These are phyloP conservation scores for Linnemannia elongata DNA, from an alignment of 192 early-diverging fungal genomes.

Conservation along the genomic window DNA sequence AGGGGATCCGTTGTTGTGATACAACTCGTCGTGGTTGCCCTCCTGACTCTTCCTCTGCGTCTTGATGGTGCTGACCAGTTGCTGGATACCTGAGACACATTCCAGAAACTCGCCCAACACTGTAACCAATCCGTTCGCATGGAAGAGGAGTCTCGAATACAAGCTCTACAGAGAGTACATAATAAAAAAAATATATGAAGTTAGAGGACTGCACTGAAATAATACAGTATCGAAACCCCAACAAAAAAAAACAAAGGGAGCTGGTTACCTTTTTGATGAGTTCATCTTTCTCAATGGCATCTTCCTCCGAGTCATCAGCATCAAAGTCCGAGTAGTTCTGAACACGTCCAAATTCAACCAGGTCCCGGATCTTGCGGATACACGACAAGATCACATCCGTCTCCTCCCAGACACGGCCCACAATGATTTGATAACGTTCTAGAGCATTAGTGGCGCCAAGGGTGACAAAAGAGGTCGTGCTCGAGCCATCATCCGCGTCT, in stretches of 20 bases:
- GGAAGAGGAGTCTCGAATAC: slow-evolving; percentile 27
- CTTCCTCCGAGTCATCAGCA: slow-evolving; percentile 47
- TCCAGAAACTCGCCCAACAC: slow-evolving; percentile 50
- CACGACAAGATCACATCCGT: slow-evolving; percentile 34
- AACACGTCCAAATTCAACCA: slow-evolving; percentile 44
- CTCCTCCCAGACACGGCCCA: slow-evolving; percentile 43
- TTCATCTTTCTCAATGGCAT: slow-evolving; percentile 32
- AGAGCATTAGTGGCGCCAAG: slow-evolving; percentile 47
- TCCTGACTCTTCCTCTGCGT: slow-evolving; percentile 14
- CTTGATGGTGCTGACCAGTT: slow-evolving; percentile 39
- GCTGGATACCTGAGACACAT: slow-evolving; percentile 43
- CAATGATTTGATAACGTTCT: slow-evolving; percentile 46
- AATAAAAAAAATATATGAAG: neutral
- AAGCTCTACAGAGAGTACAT: slow-evolving; percentile 10
- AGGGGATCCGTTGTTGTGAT: neutral
- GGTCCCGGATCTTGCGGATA: slow-evolving; percentile 41
- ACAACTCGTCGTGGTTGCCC: neutral
- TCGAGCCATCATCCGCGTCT: neutral
- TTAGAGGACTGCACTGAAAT: neutral
- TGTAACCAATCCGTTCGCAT: slow-evolving; percentile 41
- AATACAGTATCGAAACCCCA: neutral
- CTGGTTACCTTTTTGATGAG: slow-evolving; percentile 19
- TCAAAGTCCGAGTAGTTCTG: slow-evolving; percentile 34
- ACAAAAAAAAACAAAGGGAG: neutral
- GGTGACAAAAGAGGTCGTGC: slow-evolving; percentile 40